These are phyloP conservation scores for Macadamia integrifolia DNA, from an alignment of 164 flowering plant species.

Conservation along the genomic window DNA sequence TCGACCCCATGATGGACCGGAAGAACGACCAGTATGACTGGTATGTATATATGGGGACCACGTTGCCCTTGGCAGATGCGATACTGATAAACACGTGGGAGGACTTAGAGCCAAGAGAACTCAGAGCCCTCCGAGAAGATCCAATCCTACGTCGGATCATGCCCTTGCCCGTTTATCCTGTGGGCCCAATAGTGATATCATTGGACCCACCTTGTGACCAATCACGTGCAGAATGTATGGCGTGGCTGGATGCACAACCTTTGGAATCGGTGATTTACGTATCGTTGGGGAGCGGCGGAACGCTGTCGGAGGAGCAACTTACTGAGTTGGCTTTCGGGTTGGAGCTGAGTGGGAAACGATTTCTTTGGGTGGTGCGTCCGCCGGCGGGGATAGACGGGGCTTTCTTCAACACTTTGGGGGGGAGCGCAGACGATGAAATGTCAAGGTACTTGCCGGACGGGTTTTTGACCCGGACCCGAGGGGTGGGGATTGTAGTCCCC, in stretches of 20 bases:
- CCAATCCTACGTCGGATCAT: conserved; percentile 15
- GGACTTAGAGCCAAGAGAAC: not conserved
- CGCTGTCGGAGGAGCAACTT: conserved; percentile 27
- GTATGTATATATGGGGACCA: conserved; percentile 9
- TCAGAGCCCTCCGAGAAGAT: conserved; percentile 16
- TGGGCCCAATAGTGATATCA: conserved; percentile 34
- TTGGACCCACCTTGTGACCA: conserved; percentile 1
- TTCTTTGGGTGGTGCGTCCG: conserved; percentile 36
- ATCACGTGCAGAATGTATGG: conserved; percentile 10
- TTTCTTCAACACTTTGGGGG: conserved; percentile 16
- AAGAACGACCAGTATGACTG: conserved; percentile 23
- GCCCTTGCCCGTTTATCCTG: conserved; percentile 23
- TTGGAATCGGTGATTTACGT: conserved; percentile 37
- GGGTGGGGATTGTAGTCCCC: conserved; percentile 30
- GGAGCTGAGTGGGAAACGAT: conserved; percentile 41
- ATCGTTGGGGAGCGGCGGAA: conserved; percentile 50
- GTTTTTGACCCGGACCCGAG: conserved; percentile 30
- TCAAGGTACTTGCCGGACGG: conserved; percentile 36
- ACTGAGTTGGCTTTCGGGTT: conserved; percentile 47
- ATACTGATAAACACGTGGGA: conserved; percentile 10
- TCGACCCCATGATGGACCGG: conserved; percentile 24
- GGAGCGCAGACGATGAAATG: conserved; percentile 11
- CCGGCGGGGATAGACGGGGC: conserved; percentile 16
- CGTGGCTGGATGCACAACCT: conserved; percentile 48
- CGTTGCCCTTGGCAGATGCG: conserved; percentile 13